A percentile compares a stretch with the other conserved stretches of the same genome.
Conservation (phyloP, 2,329 filamentous ascomycete species). For the Coniosporium tulheliwenetii region DNA sequence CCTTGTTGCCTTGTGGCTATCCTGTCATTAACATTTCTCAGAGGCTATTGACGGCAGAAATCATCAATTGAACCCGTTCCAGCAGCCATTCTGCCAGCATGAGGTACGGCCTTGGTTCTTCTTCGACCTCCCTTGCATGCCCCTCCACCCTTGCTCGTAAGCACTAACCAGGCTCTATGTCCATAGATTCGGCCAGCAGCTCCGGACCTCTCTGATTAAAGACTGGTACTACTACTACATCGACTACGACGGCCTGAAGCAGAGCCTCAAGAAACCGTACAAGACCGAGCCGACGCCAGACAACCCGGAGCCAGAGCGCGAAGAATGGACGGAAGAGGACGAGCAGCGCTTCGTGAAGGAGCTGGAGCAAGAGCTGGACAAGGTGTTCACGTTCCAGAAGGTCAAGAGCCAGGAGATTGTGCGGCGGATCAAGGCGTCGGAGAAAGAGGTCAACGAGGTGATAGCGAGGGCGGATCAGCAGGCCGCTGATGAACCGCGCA, state of each 20-base stretch:
- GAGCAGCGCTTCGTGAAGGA: conserved; percentile 76
- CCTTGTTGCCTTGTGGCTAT: no score
- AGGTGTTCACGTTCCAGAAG: conserved; percentile 95
- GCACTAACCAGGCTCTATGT: no score
- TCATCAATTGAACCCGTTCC: no score
- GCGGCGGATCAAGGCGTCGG: conserved; percentile 70
- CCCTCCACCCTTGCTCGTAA: no score
- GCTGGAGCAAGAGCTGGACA: conserved; percentile 86
- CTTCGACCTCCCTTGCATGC: no score
- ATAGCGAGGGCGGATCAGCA: conserved; percentile 45
- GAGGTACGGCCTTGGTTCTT: no score
- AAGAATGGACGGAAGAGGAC: conserved; percentile 78
- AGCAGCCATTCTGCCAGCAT: no score
- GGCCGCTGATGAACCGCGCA: conserved; percentile 26
- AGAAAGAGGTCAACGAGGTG: conserved; percentile 80
- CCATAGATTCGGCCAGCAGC: conserved; percentile 78
- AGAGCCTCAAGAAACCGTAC: conserved; percentile 61
- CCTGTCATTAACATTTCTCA: no score
- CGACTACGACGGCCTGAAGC: conserved; percentile 87
- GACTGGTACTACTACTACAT: conserved; percentile 99
- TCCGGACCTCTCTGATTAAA: conserved; percentile 87
- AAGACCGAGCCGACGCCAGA: conserved; percentile 32
- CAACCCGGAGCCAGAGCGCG: conserved; percentile 26
- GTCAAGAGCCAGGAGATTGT: conserved; percentile 95
- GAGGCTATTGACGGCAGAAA: no score